Base-by-base conservation (phyloP, 371 early-diverging fungal species). In the Massospora cicadina region DNA sequence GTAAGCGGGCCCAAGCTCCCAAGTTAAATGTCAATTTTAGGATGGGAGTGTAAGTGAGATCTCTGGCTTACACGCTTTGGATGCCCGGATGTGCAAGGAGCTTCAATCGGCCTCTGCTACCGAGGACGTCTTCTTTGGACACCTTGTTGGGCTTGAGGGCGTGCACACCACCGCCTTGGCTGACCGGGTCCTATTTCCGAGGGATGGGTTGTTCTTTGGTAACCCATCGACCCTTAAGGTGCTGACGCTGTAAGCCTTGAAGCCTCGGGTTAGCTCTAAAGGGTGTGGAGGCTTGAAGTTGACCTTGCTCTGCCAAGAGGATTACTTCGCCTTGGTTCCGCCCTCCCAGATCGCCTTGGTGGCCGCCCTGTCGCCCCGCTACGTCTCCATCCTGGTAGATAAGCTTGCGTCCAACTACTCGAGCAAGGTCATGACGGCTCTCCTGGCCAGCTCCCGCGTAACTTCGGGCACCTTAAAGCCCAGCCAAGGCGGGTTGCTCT, bases 341-440 rank as follows among this genome's bases (percentile, higher is more conserved):
- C 17, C 43, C 17, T 10, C 5, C 17, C 17, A 10, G 43, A 17
- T 43, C 17, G 43, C 43, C 17, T 43, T 43, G 17, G 17, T 43
- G 5, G 5, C 43, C 17, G 43, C 10, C 17, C 43, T 43, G 43
- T 43, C 43, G 17, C 43, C 43, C 43, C 43, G 43, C 17, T 43
- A 43, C 43, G 17, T 43, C 17, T 43, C 43, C 43, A 43, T 43
- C 17, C 43, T 43, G 5, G 43, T 43, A 5, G 43, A 43, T 17
- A 43, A 17, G 17, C 43, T 43, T 17, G 43, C 43, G 10, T 10
- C 43, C 43, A 43, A 43, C 43, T 43, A 43, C 43, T 43, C 43
- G 17, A 43, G 43, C 43, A 24, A 33, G 24, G n/a, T 62, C 21
- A 62, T 43, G n/a, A 43, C 62, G n/a, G 60, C 60, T 2, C 60